A percentile compares a stretch with the other conserved stretches of the same genome.
phyloP scores from a whole-genome alignment of 164 flowering plant species.

The Aristolochia fimbriata region DNA sequence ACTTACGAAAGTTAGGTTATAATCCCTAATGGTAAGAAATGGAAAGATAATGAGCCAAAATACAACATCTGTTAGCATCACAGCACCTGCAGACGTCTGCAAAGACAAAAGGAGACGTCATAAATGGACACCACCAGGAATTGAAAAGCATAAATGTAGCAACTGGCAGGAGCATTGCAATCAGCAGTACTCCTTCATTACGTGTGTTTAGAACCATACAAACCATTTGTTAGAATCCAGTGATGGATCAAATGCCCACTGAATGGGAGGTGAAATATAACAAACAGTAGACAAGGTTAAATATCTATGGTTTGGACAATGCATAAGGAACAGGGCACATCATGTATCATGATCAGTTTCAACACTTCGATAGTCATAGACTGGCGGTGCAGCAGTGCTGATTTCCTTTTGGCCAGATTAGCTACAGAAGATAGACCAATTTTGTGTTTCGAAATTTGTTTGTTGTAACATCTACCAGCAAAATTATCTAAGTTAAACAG shows the following conservation, averaged over 20 bases:
- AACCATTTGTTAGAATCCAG: neutral
- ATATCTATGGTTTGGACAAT: no score
- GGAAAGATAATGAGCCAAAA: conserved; percentile 91
- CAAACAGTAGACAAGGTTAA: no score
- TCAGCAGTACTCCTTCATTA: no score
- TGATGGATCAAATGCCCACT: neutral
- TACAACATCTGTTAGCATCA: conserved; percentile 81
- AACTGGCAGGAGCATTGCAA: neutral
- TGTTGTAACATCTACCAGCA: neutral
- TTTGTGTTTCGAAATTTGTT: neutral
- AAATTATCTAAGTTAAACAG: neutral
- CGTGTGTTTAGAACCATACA: neutral
- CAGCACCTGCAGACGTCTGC: conserved; percentile 95
- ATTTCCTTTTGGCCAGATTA: neutral
- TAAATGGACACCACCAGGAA: neutral
- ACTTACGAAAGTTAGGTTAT: conserved; percentile 64
- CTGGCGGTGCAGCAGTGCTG: no score
- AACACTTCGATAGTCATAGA: no score
- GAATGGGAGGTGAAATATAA: no score
- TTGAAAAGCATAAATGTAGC: neutral
- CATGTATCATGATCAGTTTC: no score
- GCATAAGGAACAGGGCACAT: no score
- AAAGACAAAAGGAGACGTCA: conserved; percentile 5
- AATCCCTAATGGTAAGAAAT: conserved; percentile 59
- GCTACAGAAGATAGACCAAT: neutral